Evolutionary conservation across 768 basidiomycete species (phyloP).

Genomic region (Ephemerocybe angulata): DNA sequence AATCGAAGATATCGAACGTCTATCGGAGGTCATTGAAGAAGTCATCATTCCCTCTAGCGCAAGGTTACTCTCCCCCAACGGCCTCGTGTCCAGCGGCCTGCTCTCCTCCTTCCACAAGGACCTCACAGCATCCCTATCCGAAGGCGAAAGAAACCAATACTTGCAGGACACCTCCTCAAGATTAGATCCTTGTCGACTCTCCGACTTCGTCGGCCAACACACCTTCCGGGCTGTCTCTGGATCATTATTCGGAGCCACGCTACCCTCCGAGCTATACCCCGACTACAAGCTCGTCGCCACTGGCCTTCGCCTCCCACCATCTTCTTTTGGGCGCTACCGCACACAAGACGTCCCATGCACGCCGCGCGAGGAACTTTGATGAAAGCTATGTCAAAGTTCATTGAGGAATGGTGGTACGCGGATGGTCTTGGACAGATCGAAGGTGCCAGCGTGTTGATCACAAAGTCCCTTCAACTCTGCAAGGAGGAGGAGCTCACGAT

Average conservation of each 20-base stretch:
- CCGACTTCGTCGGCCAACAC: background rate
- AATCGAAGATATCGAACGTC: background rate
- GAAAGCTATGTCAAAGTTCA: background rate
- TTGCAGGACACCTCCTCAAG: background rate
- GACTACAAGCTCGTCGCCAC: background rate
- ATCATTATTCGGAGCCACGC: constrained; percentile 1
- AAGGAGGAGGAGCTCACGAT: constrained; percentile 3
- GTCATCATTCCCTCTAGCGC: background rate
- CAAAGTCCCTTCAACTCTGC: background rate
- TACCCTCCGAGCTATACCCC: background rate
- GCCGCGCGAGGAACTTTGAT: background rate
- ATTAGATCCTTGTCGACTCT: background rate
- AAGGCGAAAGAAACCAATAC: too few relatives aligned
- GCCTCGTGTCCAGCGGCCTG: background rate
- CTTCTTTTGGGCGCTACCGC: background rate
- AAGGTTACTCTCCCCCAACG: background rate
- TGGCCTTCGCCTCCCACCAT: background rate
- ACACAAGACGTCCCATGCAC: background rate
- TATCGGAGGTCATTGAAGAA: background rate
- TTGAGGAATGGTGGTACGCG: constrained; percentile 2
- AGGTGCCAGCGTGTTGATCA: background rate
- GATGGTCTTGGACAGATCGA: background rate
- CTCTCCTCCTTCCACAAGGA: background rate
- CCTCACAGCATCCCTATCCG: background rate
- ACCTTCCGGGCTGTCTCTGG: background rate